A percentile compares a stretch with the other conserved stretches of the same genome.
phyloP scores from a whole-genome alignment of 2,329 filamentous ascomycete species.

The Pestalotiopsis sp. region DNA sequence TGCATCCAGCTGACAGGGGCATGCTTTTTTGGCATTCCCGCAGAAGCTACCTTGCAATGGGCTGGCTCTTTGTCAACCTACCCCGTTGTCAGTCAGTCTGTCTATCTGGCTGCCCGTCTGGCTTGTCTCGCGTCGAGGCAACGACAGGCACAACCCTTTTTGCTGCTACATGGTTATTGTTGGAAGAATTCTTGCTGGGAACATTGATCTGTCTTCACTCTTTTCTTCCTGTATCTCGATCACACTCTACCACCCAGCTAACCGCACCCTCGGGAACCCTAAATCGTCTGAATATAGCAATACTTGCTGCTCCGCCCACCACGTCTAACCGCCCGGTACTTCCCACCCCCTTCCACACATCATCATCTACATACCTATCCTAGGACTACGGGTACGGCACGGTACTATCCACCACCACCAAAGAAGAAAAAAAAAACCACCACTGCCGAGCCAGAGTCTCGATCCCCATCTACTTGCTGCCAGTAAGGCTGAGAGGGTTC shows the following conservation, averaged over 20 bases:
- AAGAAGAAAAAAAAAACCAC: conserved; percentile 16
- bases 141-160: conserved; percentile 15
- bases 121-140: conserved; percentile 16
- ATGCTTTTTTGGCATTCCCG: not conserved
- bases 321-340: conserved; percentile 31
- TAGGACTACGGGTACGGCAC: conserved; percentile 32
- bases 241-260: conserved; percentile 17
- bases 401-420: conserved; percentile 20
- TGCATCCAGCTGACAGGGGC: conserved; percentile 25
- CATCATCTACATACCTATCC: conserved; percentile 23
- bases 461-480: conserved; percentile 26
- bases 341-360: conserved; percentile 27
- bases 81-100: not conserved
- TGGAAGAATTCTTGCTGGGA: conserved; percentile 6
- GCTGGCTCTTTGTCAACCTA: conserved; percentile 7
- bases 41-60: not conserved
- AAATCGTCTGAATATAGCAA: conserved; percentile 43
- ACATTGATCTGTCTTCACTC: conserved; percentile 21
- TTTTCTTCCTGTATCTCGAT: conserved; percentile 20
- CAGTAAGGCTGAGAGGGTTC: conserved; percentile 37
- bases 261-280: conserved; percentile 29
- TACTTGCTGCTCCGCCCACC: conserved; percentile 35
- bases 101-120: not conserved
- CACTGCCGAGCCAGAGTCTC: conserved; percentile 28
- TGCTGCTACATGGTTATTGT: conserved; percentile 17